Evolutionary conservation across 1,284 basidiomycete species (phyloP), one percentile per base, ranked within the genome.

Genomic region (Amylostereum areolatum): DNA sequence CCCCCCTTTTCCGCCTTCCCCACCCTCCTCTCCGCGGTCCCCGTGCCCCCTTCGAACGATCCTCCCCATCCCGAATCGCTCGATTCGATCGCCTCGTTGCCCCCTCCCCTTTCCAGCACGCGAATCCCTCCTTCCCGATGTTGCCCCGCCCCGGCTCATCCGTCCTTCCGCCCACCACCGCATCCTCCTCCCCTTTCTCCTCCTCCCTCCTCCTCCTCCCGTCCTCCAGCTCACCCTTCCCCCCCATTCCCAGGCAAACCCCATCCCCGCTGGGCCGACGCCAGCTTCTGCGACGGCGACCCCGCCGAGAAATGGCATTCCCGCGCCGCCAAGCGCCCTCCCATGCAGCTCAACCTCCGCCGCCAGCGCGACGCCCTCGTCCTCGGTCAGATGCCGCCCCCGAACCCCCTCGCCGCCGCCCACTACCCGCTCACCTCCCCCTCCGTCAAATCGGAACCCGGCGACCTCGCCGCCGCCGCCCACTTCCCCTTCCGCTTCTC

Each of bases 251-350:
- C 46, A 89, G 87, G 87, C 53, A 90, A 90, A 64, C 87, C 87
- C 12, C 85, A 89, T 61, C 87, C 86, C 48, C 81, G 84, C 40
- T 89, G 86, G 86, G 86, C 87, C 8, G 86, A 88, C 56, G 77
- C 74, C 57, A 81, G 73, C 67, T 85, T 85, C 64, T 80, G 83
- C 52, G 83, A 89, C 55, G 84, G 84, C 25, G 85, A 89, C 63
- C 80, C 83, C 3, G 81, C 79, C 57, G 86, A 89, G 66, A 84
- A 86, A 62, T 89, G 85, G 85, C 85, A 89, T 63, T 88, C 86
- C n/a, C 78, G 85, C 43, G 85, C 85, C 2, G 77, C 81, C n/a
- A 85, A 86, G 62, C 66, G 67, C 2, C 55, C 59, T 0, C 61
- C 61, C 49, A 45, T 57, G 46, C 61, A 59, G 33, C 58, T 62